These are phyloP conservation scores for Penicillium sp. DNA, from an alignment of 2,329 filamentous ascomycete species.

Conservation along the genomic window DNA sequence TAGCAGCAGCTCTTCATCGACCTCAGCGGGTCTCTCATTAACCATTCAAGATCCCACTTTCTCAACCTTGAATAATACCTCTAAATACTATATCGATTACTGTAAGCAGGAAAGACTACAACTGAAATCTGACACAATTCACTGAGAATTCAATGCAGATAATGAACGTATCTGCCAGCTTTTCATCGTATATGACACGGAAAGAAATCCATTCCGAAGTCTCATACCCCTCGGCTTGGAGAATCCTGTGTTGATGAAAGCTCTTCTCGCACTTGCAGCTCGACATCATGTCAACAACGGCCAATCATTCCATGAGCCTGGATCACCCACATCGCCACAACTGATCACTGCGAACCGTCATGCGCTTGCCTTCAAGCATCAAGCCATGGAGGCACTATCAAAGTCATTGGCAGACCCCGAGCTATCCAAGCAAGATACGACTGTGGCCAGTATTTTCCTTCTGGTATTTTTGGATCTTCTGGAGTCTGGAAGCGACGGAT, in stretches of 20 bases:
- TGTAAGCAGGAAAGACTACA: conserved; percentile 26
- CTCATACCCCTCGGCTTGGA: conserved; percentile 37
- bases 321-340: conserved; percentile 10
- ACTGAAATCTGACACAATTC: no score
- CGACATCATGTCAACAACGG: conserved; percentile 39
- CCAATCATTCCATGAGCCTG: conserved; percentile 28
- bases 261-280: conserved; percentile 40
- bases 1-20: neutral
- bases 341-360: conserved; percentile 30
- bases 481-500: conserved; percentile 39
- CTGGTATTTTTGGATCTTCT: conserved; percentile 39
- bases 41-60: conserved; percentile 22
- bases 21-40: conserved; percentile 12
- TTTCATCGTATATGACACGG: conserved; percentile 42
- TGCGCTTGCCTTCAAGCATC: conserved; percentile 40
- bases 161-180: conserved; percentile 42
- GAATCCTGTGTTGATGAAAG: conserved; percentile 35
- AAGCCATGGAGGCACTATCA: conserved; percentile 39
- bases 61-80: conserved; percentile 16
- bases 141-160: conserved; percentile 26
- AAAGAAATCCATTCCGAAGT: conserved; percentile 39
- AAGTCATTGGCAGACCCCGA: conserved; percentile 21
- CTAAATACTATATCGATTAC: conserved; percentile 41
- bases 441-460: conserved; percentile 41
- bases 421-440: conserved; percentile 31